Base-by-base conservation (phyloP, 108 stramenopile species). In the Halocafeteria seosinensis region DNA sequence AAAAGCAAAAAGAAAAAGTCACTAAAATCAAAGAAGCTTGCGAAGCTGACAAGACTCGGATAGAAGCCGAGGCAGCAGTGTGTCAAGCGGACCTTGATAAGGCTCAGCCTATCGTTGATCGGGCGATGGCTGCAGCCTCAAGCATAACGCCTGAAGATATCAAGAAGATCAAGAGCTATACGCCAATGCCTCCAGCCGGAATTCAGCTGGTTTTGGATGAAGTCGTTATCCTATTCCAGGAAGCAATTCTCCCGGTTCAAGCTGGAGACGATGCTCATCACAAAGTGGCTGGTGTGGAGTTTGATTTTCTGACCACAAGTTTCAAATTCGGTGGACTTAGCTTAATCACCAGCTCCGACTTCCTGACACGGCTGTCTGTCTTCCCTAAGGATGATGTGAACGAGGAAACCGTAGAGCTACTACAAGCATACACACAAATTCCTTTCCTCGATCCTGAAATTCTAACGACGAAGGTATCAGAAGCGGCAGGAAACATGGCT, bases 191-290 rank as follows among this genome's bases (percentile, higher is more conserved):
- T 1, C 78, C 81, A 37, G 84, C 85, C 47, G 86, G 88, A 37
- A 89, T 90, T 69, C 84, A 88, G 63, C 76, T 88, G n/a, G 85
- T 89, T 12, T 87, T 90, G 65, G 89, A 90, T 73, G 83, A 86
- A 63, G 82, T 89, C 32, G 69, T 88, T 55, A 83, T 90, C 60
- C 74, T 88, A 4, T 88, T 90, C 72, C 76, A 85, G 61, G 37
- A 62, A 24, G 79, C 78, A 3, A 57, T 85, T 24, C 58, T 68
- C 27, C 55, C 58, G 5, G 70, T 86, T 35, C 77, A 81, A 67
- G n/a, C 42, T 47, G 42, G 42, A 47, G n/a, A n/a, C n/a, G 73
- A 82, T 17, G 66, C 62, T 55, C 83, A 78, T 72, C 71, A 85
- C 27, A 84, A 64, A 33, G 78, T 88, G 50, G 79, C 76, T 26